Evolutionary conservation across 495 filamentous ascomycete genomes (phyloP).

Genomic region (Penicillium salamii): DNA sequence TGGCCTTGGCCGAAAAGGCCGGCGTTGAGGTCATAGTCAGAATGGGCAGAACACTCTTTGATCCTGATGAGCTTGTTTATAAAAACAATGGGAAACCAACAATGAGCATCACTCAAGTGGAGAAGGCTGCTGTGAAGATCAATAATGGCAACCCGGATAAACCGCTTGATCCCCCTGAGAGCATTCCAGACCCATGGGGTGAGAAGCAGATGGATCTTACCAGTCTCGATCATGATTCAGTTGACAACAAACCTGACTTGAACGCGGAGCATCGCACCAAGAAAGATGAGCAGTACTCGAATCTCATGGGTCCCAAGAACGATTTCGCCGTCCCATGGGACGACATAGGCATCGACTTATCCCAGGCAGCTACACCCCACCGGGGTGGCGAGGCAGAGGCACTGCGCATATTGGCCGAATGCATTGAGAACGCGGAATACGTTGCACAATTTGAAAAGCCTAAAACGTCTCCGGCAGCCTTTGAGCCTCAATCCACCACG

Average conservation of each 20-base stretch:
- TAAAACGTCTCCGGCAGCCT: conserved; percentile 64
- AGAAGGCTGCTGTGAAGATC: conserved; percentile 47
- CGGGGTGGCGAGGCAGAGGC: conserved; percentile 62
- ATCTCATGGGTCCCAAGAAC: conserved; percentile 56
- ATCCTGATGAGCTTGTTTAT: conserved; percentile 62
- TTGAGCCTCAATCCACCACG: conserved; percentile 65
- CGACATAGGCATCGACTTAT: conserved; percentile 56
- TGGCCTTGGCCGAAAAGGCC: conserved; percentile 53
- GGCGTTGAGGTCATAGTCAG: conserved; percentile 61
- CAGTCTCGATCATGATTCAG: conserved; percentile 49
- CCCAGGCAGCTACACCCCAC: conserved; percentile 54
- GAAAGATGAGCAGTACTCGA: conserved; percentile 51
- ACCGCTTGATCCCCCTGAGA: conserved; percentile 52
- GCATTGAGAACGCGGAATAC: conserved; percentile 57
- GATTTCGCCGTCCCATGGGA: conserved; percentile 60
- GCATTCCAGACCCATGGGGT: conserved; percentile 59
- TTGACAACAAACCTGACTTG: conserved; percentile 46
- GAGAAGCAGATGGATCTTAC: conserved; percentile 36
- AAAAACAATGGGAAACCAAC: conserved; percentile 63
- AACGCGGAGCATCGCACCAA: conserved; percentile 47
- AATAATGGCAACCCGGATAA: conserved; percentile 46
- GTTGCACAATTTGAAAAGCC: conserved; percentile 69
- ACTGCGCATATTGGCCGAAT: conserved; percentile 45
- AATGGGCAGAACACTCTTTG: conserved; percentile 62
- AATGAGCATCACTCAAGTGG: conserved; percentile 64